Base-by-base conservation (phyloP, 495 filamentous ascomycete genomes). In the Podospora australis region DNA sequence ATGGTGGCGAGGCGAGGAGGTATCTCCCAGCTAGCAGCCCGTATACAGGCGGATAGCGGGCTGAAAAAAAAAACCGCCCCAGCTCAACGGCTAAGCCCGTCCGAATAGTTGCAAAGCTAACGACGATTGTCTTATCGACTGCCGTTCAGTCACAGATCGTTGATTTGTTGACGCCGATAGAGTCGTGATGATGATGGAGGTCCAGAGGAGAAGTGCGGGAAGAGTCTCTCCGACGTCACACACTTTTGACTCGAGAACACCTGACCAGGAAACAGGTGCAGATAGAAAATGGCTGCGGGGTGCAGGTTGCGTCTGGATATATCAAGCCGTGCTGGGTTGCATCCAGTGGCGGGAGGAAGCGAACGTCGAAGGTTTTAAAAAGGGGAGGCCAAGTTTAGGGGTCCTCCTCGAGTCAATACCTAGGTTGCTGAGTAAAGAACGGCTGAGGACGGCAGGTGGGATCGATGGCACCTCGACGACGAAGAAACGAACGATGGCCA, bases 251-350 rank as follows among this genome's bases (percentile, higher is more conserved):
- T 6, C 20, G 11, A 28, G 28, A 23, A 24, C 40, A 43, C 21
- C 40, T 43, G 40, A 43, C 23, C 40, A 43, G 23, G 21, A 28
- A 14, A 21, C 4, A 19, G 40, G 20, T 16, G 6, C n/a, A 16
- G n/a, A n/a, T 10, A 16, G 5, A 36, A 24, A n/a, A 8, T 43
- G 40, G 38, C 40, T 43, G 40, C 16, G 28, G 50, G 30, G 25
- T 35, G 20, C 25, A 46, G 28, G 24, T 8, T 22, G 35, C 42
- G 46, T 35, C 28, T 25, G 1, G 22, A 41, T 49, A 54, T 50
- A 50, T 50, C 46, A 49, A 35, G 19, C 46, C 25, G 25, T 38
- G 10, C 22, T 39, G 41, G 40, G 46, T 29, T 46, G 46, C 46
- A 54, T 49, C 6, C 21, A 42, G 10, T 17, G 6, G 23, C 28